Evolutionary conservation across 345 rosid genomes (phyloP), one percentile per base, ranked within the genome.

Genomic region (Aurinia saxatilis): DNA sequence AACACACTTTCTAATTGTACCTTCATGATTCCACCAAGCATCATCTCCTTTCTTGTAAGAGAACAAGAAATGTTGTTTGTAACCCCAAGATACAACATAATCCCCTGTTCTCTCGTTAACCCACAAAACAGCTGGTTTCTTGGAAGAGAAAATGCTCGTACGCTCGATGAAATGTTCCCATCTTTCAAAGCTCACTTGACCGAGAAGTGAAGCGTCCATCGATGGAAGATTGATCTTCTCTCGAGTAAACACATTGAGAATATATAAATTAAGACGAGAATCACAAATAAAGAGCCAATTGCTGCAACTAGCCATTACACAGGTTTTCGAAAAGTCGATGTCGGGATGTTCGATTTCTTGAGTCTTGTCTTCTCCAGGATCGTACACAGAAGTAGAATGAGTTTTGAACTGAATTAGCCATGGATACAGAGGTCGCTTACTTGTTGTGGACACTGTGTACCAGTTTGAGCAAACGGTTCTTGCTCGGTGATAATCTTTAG

Each of bases 341-440:
- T 25, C 57, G 0, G 35, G 35, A 30, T 57, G 65, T 17, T 66
- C 27, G 0, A 15, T 31, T 10, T 29, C 14, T 18, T 19, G 35
- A 14, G 8, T 14, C 21, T 67, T 6, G 13, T 31, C 72, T 48
- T 57, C 51, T 67, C 2, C 5, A 0, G 65, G 58, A 67, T 67
- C 44, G 18, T 18, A 10, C 11, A 67, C 7, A 8, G 14, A 34
- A 18, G 27, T 39, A 7, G 34, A 67, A 10, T 9, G 6, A 27
- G 31, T 5, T 1, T 44, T 17, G 30, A 67, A 49, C 8, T 3
- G 13, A 5, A 67, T 15, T 10, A 6, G 35, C 58, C 58, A 49
- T 67, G 72, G 72, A 67, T 49, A 67, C 11, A 67, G 44, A 37
- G 64, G 50, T 51, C 59, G 44, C 52, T n/a, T 42, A 30, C 59